Conservation (phyloP, 2,329 filamentous ascomycete genomes). For the Cyanodermella asteris region DNA sequence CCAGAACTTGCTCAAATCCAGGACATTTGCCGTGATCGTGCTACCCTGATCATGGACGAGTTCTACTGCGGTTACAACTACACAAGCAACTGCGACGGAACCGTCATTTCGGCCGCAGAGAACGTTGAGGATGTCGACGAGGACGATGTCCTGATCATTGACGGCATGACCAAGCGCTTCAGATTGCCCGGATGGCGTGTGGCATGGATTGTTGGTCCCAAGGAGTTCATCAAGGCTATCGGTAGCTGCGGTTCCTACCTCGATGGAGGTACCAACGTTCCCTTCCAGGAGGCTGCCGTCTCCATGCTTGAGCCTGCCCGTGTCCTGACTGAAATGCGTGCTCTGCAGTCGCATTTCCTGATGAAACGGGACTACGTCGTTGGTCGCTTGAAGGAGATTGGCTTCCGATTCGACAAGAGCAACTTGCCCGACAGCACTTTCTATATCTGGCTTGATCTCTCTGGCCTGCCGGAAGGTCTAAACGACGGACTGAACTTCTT, state of each 20-base stretch:
- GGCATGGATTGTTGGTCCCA: conserved; percentile 86
- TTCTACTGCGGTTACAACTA: conserved; percentile 97
- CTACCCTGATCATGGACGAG: conserved; percentile 85
- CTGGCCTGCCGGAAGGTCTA: conserved; percentile 50
- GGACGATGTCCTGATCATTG: conserved; percentile 78
- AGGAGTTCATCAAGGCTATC: conserved; percentile 88
- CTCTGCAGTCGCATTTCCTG: conserved; percentile 74
- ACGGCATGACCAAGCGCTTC: conserved; percentile 92
- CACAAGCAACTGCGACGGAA: conserved; percentile 73
- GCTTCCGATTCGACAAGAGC: conserved; percentile 66
- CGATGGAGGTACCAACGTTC: conserved; percentile 81
- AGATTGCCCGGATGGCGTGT: conserved; percentile 90
- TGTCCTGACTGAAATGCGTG: conserved; percentile 68
- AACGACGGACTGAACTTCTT: conserved; percentile 93
- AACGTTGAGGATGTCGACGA: conserved; percentile 79
- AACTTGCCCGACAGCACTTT: conserved; percentile 81
- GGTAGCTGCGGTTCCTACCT: conserved; percentile 84
- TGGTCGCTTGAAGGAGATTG: conserved; percentile 57
- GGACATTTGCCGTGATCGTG: conserved; percentile 73
- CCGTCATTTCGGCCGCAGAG: conserved; percentile 68
- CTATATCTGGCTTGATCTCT: conserved; percentile 60
- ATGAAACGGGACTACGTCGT: conserved; percentile 87
- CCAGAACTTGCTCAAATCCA: conserved; percentile 78
- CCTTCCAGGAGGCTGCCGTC: conserved; percentile 85
- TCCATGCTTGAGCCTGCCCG: conserved; percentile 74